phyloP scores from a whole-genome alignment of 108 stramenopile genomes.

The Skeletonema potamos region DNA sequence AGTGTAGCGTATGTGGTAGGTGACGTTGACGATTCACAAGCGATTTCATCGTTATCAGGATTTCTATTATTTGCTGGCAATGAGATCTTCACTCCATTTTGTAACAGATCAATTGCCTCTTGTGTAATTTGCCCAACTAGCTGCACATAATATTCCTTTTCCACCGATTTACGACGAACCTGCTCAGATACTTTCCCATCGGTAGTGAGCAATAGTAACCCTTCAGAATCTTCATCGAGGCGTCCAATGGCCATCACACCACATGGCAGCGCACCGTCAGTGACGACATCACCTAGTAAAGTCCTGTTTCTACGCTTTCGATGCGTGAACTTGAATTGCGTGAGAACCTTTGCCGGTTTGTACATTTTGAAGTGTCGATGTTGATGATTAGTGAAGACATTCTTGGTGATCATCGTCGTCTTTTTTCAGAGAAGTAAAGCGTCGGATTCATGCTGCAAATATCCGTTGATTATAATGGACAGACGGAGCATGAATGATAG shows the following conservation, averaged over 20 bases:
- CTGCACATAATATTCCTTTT: conserved; percentile 58
- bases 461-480: no score
- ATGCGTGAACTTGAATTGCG: conserved; percentile 29
- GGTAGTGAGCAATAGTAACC: conserved; percentile 73
- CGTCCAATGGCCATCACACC: conserved; percentile 57
- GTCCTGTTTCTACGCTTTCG: conserved; percentile 22
- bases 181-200: conserved; percentile 59
- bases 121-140: conserved; percentile 55
- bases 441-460: no score
- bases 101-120: conserved; percentile 46
- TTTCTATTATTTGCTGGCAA: not conserved
- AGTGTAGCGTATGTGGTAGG: conserved; percentile 5
- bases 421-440: no score
- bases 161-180: conserved; percentile 15
- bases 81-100: conserved; percentile 41
- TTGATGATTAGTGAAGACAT: no score
- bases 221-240: conserved; percentile 72
- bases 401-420: no score
- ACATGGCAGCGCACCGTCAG: not conserved
- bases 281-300: conserved; percentile 21
- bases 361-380: conserved; percentile 40
- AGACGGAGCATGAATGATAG: no score
- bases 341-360: conserved; percentile 23
- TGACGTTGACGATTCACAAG: not conserved
- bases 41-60: not conserved